Conservation (phyloP, 495 filamentous ascomycete species). For the Trichoderma virens region DNA sequence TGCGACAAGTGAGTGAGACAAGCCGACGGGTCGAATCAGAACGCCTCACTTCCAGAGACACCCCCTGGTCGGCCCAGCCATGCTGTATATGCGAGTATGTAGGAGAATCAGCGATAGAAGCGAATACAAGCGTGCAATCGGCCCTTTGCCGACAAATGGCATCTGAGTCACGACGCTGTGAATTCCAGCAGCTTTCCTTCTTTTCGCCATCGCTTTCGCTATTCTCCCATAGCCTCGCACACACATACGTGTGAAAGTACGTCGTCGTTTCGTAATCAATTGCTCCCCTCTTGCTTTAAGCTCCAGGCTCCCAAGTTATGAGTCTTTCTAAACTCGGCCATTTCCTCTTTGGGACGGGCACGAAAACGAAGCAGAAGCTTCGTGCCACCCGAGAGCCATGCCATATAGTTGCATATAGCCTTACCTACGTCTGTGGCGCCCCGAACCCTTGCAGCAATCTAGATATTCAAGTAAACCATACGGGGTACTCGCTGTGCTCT, state of each 20-base stretch:
- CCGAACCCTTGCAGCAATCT: neutral
- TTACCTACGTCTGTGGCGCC: neutral
- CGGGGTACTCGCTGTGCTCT: neutral
- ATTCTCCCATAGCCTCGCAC: neutral
- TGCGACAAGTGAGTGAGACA: neutral
- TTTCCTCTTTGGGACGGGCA: constrained; percentile 1
- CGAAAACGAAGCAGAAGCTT: constrained; percentile 5
- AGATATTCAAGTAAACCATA: neutral
- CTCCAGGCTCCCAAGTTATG: neutral
- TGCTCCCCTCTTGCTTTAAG: neutral
- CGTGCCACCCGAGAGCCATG: neutral
- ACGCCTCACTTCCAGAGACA: neutral
- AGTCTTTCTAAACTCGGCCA: neutral
- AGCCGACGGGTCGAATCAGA: neutral
- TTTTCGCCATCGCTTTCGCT: neutral
- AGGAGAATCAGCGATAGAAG: no score
- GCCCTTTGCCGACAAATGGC: neutral
- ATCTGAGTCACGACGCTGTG: neutral
- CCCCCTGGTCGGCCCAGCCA: neutral
- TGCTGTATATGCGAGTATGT: neutral
- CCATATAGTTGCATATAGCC: neutral
- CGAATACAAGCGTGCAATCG: no score
- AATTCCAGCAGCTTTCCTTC: neutral
- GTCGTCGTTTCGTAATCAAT: constrained; percentile 1
- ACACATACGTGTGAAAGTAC: neutral